phyloP scores from a whole-genome alignment of 148 eudicot genomes.

The Rhododendron ferrugineum region DNA sequence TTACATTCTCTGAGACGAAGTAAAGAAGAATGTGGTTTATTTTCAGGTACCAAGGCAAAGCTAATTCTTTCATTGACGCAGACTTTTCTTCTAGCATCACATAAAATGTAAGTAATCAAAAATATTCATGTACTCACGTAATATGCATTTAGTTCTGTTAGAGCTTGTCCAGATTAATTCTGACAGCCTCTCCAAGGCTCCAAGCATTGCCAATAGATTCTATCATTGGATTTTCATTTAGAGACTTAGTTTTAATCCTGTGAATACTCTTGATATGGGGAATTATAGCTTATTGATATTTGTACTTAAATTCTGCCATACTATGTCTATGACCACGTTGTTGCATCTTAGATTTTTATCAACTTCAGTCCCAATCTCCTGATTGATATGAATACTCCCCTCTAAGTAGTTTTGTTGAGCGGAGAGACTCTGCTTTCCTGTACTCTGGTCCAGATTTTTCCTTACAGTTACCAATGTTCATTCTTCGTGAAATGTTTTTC shows the following conservation, averaged over 20 bases:
- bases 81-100: slow-evolving; percentile 1
- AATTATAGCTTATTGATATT: background rate
- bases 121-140: background rate
- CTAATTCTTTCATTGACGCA: slow-evolving; percentile 2
- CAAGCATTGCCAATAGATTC: background rate
- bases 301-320: background rate
- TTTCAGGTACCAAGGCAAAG: slow-evolving; percentile 4
- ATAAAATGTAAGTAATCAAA: slow-evolving; percentile 9
- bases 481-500: background rate
- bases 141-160: background rate
- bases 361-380: background rate
- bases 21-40: background rate
- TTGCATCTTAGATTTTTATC: slow-evolving; percentile 1
- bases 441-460: background rate
- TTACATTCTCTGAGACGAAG: background rate
- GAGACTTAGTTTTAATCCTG: background rate
- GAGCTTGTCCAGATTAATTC: background rate
- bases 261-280: background rate
- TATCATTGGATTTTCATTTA: background rate
- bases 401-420: background rate
- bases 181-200: background rate
- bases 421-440: background rate
- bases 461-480: background rate
- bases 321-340: background rate
- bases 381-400: background rate